Evolutionary conservation across 352 stramenopile genomes (phyloP).

Genomic region (Proteromonas lacertae): DNA sequence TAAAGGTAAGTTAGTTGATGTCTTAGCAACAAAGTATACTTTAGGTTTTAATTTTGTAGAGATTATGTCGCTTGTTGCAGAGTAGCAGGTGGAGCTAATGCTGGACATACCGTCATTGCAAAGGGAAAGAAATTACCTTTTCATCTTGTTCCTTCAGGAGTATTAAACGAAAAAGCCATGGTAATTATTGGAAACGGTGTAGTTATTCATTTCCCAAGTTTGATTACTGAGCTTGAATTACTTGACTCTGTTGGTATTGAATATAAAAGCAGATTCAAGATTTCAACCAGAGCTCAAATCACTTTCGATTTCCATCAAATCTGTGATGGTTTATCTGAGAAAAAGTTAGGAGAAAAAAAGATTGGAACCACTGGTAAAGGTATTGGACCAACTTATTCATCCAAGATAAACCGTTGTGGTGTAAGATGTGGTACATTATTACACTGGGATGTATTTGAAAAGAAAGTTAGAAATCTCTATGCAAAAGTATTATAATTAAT

Average conservation of each 20-base stretch:
- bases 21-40: constrained; percentile 44
- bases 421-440: constrained; percentile 72
- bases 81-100: constrained; percentile 82
- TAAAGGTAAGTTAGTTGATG: constrained; percentile 93
- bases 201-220: constrained; percentile 76
- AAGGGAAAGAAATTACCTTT: constrained; percentile 92
- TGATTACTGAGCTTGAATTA: constrained; percentile 51
- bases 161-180: constrained; percentile 65
- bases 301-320: constrained; percentile 94
- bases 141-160: constrained; percentile 83
- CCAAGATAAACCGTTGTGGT: constrained; percentile 88
- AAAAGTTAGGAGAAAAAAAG: constrained; percentile 47
- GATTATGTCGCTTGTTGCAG: constrained; percentile 81
- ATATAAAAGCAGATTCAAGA: constrained; percentile 59
- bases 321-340: constrained; percentile 27
- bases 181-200: constrained; percentile 86
- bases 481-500: constrained; percentile 37
- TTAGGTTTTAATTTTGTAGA: no score
- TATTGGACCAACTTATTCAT: constrained; percentile 87
- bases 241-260: constrained; percentile 47
- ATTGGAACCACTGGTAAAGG: constrained; percentile 76
- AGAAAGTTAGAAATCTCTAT: constrained; percentile 52
- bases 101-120: constrained; percentile 92
- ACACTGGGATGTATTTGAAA: constrained; percentile 30
- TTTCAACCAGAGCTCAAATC: constrained; percentile 87